Conservation (phyloP, 352 stramenopile genomes). For the Phytophthora palmivora region DNA sequence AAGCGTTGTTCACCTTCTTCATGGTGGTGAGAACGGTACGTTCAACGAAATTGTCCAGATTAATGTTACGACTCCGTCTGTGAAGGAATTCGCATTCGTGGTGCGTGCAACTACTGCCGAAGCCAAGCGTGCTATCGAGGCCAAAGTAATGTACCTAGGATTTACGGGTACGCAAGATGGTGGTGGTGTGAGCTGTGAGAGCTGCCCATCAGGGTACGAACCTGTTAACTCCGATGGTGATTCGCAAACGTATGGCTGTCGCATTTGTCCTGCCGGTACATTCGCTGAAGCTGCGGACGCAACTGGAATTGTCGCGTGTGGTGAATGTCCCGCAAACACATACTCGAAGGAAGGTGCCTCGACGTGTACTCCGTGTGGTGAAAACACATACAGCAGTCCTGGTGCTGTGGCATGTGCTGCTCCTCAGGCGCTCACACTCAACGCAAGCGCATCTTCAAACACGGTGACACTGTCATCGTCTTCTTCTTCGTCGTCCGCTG, state of each 20-base stretch:
- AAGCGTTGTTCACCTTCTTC: conserved; percentile 57
- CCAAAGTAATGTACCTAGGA: conserved; percentile 57
- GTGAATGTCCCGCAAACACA: conserved; percentile 64
- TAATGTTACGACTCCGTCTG: conserved; percentile 48
- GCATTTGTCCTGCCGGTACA: conserved; percentile 66
- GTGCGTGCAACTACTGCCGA: conserved; percentile 57
- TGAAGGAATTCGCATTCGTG: conserved; percentile 68
- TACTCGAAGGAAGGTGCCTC: conserved; percentile 60
- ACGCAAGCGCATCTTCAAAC: conserved; percentile 37
- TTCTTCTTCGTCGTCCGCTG: conserved; percentile 26
- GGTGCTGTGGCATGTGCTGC: conserved; percentile 55
- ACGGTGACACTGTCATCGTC: conserved; percentile 27
- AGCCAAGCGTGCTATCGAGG: conserved; percentile 54
- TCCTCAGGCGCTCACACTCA: conserved; percentile 50
- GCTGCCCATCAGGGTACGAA: conserved; percentile 63
- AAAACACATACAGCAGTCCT: conserved; percentile 65
- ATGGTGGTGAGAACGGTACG: conserved; percentile 74
- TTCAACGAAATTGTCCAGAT: conserved; percentile 63
- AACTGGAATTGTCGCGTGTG: conserved; percentile 54
- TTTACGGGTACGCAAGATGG: conserved; percentile 63
- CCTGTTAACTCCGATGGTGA: conserved; percentile 35
- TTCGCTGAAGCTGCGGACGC: conserved; percentile 37
- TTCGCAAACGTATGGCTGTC: conserved; percentile 50
- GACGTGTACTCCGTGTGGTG: conserved; percentile 60
- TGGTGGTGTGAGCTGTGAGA: conserved; percentile 57